These are phyloP conservation scores for Anacardium occidentale DNA, from an alignment of 345 rosid species.

Conservation along the genomic window DNA sequence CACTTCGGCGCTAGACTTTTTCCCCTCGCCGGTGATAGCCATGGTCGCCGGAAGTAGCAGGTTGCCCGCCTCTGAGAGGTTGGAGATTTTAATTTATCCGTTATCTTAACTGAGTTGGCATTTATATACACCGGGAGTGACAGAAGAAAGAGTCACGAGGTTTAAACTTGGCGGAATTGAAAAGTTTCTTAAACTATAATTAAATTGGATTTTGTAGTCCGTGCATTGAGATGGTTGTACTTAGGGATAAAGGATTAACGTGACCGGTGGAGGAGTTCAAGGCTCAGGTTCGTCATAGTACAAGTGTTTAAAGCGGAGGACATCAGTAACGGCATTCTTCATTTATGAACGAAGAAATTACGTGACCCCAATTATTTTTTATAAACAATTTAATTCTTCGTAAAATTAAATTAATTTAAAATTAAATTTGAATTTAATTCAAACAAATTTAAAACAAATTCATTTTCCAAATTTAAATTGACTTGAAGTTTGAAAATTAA, in stretches of 20 bases:
- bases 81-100: too few relatives aligned
- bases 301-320: too few relatives aligned
- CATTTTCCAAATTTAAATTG: too few relatives aligned
- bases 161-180: conserved; percentile 34
- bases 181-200: conserved; percentile 15
- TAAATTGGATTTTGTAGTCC: conserved; percentile 20
- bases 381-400: too few relatives aligned
- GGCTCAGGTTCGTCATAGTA: too few relatives aligned
- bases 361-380: too few relatives aligned
- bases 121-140: neutral
- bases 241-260: neutral
- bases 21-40: conserved; percentile 58
- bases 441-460: too few relatives aligned
- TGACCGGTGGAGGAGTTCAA: too few relatives aligned
- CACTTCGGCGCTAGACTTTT: conserved; percentile 38
- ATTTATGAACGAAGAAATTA: too few relatives aligned
- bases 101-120: neutral
- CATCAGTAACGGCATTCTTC: neutral
- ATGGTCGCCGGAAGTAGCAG: conserved; percentile 28
- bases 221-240: conserved; percentile 12
- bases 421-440: too few relatives aligned
- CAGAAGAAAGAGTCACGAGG: conserved; percentile 22
- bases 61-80: neutral
- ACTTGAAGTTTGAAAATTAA: too few relatives aligned
- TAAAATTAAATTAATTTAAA: too few relatives aligned